Conservation (phyloP, 345 rosid species). For the Ailanthus altissimus region DNA sequence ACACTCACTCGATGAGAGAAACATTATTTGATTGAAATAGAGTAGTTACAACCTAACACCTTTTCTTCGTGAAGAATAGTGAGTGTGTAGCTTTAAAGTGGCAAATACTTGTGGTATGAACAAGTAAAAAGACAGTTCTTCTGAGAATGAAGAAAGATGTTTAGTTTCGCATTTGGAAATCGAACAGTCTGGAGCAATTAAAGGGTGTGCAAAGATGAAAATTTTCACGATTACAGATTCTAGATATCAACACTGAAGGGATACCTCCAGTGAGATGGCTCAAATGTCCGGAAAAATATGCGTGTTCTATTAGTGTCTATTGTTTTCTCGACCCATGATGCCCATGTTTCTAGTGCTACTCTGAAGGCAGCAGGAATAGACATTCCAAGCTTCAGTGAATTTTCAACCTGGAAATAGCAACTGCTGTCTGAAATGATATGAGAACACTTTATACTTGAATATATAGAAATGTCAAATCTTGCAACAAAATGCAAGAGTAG, state of each 20-base stretch:
- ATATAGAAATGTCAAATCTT: background rate
- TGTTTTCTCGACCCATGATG: conserved; percentile 64
- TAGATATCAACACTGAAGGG: conserved; percentile 4
- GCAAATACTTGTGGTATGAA: background rate
- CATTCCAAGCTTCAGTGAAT: conserved; percentile 79
- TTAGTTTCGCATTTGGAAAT: background rate
- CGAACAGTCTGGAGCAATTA: background rate
- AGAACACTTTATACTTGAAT: conserved; percentile 15
- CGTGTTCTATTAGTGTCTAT: conserved; percentile 62
- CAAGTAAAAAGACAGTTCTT: background rate
- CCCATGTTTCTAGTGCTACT: conserved; percentile 82
- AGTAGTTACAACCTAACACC: background rate
- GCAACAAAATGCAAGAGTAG: background rate
- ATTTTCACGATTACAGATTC: background rate
- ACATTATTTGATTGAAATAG: background rate
- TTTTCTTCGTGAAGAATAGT: background rate
- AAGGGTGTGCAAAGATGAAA: background rate
- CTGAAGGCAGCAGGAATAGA: conserved; percentile 73
- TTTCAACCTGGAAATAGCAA: conserved; percentile 85
- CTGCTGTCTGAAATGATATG: conserved; percentile 57
- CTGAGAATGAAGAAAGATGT: background rate
- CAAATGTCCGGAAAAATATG: conserved; percentile 77
- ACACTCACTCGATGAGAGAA: background rate
- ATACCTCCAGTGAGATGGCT: conserved; percentile 94
- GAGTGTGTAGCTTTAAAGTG: background rate